A percentile compares a stretch with the other conserved stretches of the same genome.
These are phyloP conservation scores for Isoetes taiwanensis DNA, from an alignment of 75 land plant genomes.

Conservation along the genomic window DNA sequence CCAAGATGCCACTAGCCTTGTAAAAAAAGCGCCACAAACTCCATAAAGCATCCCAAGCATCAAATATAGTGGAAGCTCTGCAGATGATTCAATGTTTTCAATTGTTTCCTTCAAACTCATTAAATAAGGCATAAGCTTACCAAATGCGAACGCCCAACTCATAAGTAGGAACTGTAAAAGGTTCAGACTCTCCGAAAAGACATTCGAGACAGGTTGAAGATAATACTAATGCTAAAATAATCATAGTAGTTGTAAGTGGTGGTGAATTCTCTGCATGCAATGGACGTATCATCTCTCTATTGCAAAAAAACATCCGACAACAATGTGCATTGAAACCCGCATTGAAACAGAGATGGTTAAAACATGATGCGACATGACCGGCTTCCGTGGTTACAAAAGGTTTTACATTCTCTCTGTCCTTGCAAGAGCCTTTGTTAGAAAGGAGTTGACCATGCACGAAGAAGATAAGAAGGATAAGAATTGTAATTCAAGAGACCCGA, in stretches of 20 bases:
- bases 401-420: too few species aligned
- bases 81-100: not conserved
- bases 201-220: not conserved
- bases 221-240: not conserved
- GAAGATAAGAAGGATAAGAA: not conserved
- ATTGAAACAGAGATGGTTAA: too few species aligned
- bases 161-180: conserved; percentile 4
- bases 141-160: conserved; percentile 60
- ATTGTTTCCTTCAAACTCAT: not conserved
- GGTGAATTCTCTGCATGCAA: conserved; percentile 9
- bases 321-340: not conserved
- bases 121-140: conserved; percentile 33
- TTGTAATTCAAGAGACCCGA: not conserved
- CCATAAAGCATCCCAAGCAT: conserved; percentile 8
- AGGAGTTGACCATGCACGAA: not conserved
- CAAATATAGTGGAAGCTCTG: conserved; percentile 8
- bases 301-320: not conserved
- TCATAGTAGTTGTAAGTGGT: conserved; percentile 4
- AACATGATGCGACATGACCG: too few species aligned
- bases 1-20: conserved; percentile 2
- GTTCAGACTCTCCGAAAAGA: not conserved
- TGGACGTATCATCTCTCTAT: not conserved
- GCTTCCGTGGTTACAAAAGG: not conserved
- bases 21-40: not conserved
- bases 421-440: not conserved